phyloP scores from a whole-genome alignment of 257 asterid genomes.

The Solanum etuberosum region DNA sequence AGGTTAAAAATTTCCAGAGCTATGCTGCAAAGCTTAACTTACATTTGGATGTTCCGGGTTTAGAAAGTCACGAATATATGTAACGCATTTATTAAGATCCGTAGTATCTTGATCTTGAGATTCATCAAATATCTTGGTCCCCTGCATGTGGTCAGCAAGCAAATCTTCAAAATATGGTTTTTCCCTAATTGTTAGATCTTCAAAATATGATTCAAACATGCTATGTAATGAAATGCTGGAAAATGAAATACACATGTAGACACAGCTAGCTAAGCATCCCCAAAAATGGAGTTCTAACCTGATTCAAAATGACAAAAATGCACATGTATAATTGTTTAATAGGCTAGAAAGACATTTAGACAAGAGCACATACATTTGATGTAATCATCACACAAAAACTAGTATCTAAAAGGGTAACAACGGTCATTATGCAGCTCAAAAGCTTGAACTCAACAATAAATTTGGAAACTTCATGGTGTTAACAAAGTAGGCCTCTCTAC shows the following conservation, averaged over 20 bases:
- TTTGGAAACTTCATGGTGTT: neutral
- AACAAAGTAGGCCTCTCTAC: neutral
- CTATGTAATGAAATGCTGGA: neutral
- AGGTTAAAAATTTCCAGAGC: neutral
- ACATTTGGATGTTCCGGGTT: conserved; percentile 42
- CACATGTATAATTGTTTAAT: neutral
- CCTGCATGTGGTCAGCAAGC: conserved; percentile 42
- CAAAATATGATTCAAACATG: neutral
- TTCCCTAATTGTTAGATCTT: neutral
- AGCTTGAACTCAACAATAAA: neutral
- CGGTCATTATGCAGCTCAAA: neutral
- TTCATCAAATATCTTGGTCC: conserved; percentile 58
- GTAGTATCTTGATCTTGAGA: conserved; percentile 89
- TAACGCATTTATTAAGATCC: conserved; percentile 80
- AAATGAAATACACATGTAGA: neutral
- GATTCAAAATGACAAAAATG: neutral
- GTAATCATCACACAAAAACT: neutral
- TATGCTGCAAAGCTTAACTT: conserved; percentile 8
- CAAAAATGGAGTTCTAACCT: neutral
- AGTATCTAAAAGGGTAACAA: neutral
- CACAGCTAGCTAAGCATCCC: neutral
- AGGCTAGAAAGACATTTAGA: neutral
- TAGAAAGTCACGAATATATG: conserved; percentile 40
- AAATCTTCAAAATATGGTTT: conserved; percentile 1
- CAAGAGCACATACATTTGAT: neutral